phyloP scores from a whole-genome alignment of 176 grass and related monocot genomes.

The Phoenix roebelenii region DNA sequence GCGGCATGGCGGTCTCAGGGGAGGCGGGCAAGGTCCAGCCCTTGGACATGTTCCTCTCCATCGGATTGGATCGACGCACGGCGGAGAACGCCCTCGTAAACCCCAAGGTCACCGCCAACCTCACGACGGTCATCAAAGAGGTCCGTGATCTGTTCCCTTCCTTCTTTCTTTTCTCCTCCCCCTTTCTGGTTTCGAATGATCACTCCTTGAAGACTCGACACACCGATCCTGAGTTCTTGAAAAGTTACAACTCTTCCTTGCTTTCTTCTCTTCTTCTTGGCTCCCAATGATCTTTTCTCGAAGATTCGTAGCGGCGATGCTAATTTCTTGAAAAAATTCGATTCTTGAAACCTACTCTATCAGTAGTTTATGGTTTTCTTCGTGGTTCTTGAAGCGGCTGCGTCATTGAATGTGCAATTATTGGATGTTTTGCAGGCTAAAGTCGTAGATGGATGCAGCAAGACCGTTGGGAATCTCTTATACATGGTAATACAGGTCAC shows the following conservation, averaged over 20 bases:
- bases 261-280: too few species aligned
- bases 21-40: slow-evolving; percentile 14
- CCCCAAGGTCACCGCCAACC: slow-evolving; percentile 68
- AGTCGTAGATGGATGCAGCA: slow-evolving; percentile 37
- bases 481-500: slow-evolving; percentile 41
- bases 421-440: not conserved
- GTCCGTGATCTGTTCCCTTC: slow-evolving; percentile 6
- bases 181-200: not conserved
- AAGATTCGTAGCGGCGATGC: too few species aligned
- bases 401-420: not conserved
- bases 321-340: too few species aligned
- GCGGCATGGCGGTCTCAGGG: not conserved
- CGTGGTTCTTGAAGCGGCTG: too few species aligned
- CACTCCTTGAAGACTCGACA: not conserved
- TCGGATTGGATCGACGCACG: slow-evolving; percentile 71
- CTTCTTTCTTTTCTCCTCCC: not conserved
- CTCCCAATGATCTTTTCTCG: too few species aligned
- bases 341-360: too few species aligned
- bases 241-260: too few species aligned
- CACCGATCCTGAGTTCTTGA: too few species aligned
- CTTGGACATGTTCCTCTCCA: slow-evolving; percentile 57
- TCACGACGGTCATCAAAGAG: slow-evolving; percentile 65
- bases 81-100: slow-evolving; percentile 83
- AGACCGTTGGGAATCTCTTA: slow-evolving; percentile 72
- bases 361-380: too few species aligned